Evolutionary conservation across 306 rosid genomes (phyloP).

Genomic region (Erythrophleum fordii): DNA sequence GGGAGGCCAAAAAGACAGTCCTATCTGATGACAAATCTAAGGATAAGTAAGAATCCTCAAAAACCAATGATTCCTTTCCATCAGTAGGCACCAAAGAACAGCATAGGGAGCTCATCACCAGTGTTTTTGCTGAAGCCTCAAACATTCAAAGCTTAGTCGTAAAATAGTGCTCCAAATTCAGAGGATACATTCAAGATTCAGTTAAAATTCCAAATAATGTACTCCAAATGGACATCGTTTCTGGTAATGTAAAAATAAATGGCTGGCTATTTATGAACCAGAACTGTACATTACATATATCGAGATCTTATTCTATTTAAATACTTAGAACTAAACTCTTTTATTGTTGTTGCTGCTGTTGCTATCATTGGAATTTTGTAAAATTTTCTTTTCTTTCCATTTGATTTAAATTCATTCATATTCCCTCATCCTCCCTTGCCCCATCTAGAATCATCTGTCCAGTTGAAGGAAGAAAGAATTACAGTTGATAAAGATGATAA

Average conservation of each 20-base stretch:
- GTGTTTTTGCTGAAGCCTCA: neutral
- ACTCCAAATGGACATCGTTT: neutral
- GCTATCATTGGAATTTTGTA: conserved; percentile 19
- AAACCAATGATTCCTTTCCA: neutral
- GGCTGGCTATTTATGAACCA: neutral
- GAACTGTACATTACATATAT: neutral
- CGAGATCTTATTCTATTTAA: conserved; percentile 12
- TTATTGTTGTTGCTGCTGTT: neutral
- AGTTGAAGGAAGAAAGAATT: conserved; percentile 67
- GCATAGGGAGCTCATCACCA: neutral
- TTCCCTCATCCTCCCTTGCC: conserved; percentile 13
- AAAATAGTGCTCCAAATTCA: neutral
- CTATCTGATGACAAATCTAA: neutral
- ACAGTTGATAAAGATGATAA: conserved; percentile 59
- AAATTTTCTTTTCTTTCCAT: neutral
- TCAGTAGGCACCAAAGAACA: neutral
- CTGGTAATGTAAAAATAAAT: neutral
- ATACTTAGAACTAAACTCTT: neutral
- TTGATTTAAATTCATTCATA: conserved; percentile 18
- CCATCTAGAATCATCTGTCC: conserved; percentile 67
- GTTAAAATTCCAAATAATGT: neutral
- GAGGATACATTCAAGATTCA: neutral
- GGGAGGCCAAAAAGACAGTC: neutral
- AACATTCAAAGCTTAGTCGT: neutral
- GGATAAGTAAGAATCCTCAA: neutral